Evolutionary conservation across 495 filamentous ascomycete genomes (phyloP).

Genomic region (Penicillium alfredii): DNA sequence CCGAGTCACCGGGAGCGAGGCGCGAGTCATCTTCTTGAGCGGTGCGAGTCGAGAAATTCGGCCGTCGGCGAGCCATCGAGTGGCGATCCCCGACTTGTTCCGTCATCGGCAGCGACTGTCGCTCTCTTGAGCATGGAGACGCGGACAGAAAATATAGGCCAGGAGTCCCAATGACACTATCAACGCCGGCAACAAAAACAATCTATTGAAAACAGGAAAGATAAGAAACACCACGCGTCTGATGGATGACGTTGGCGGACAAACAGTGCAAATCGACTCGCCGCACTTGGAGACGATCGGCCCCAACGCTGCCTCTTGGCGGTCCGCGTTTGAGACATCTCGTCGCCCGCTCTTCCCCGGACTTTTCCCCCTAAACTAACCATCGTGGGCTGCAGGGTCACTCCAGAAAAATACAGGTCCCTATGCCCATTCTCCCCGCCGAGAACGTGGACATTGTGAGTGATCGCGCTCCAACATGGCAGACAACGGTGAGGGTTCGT

Average conservation of each 20-base stretch:
- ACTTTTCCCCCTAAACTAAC: constrained; percentile 1
- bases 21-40: constrained; percentile 51
- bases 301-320: constrained; percentile 5
- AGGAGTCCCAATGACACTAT: too few species aligned
- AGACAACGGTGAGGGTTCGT: constrained; percentile 39
- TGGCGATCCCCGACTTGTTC: too few species aligned
- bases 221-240: constrained; percentile 10
- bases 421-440: too few species aligned
- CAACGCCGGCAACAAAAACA: constrained; percentile 1
- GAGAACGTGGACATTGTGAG: neutral
- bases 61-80: constrained; percentile 34
- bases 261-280: constrained; percentile 34
- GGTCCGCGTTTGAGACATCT: constrained; percentile 4
- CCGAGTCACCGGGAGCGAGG: constrained; percentile 37
- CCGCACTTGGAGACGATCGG: constrained; percentile 8
- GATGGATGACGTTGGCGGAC: constrained; percentile 20
- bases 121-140: too few species aligned
- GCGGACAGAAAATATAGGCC: too few species aligned
- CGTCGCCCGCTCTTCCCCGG: constrained; percentile 3
- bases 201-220: neutral
- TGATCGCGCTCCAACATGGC: constrained; percentile 21
- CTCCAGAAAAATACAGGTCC: too few species aligned
- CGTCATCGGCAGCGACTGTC: too few species aligned
- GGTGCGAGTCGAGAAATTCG: constrained; percentile 49
- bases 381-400: too few species aligned